Evolutionary conservation across 495 filamentous ascomycete genomes (phyloP), one percentile per base, ranked within the genome.

Genomic region (Durotheca rogersii): DNA sequence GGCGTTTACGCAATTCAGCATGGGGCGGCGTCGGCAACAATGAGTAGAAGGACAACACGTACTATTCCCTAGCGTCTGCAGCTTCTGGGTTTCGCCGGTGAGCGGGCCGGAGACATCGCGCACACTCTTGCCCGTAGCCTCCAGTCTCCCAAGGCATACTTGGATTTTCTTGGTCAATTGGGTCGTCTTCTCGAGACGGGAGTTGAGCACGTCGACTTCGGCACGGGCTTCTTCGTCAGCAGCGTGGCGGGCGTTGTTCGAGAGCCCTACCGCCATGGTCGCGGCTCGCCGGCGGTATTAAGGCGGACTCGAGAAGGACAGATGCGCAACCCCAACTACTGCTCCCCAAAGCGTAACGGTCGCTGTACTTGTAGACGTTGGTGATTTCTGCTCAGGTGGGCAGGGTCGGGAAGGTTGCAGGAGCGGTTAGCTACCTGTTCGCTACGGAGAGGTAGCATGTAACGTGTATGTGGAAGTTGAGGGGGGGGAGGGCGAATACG

Each of bases 81-180:
- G 80, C 29, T 81, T 84, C 67, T 89, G 86, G 1, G 94, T 97
- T 64, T 95, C 94, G 60, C 88, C 90, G 66, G 90, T 90, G 19
- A 97, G 85, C 6, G 94, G 94, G 1, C 90, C 89, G 37, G 95
- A 89, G 7, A 94, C 89, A 51, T 95, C 86, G 49, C 91, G 85
- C 11, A 97, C 90, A 38, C 84, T 89, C 64, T 89, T 88, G 14
- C 90, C 93, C 38, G 87, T 90, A 21, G 84, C 83, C 53, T 96
- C 89, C 9, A 99, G 72, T 58, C 92, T 81, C 21, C 83, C 82
- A 41, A 96, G 76, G 19, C 90, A 94, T 14, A 87, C 84, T 67
- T 90, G 82, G 54, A 99, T 96, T 74, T 94, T 96, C 71, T 90
- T 95, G 21, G 88, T 95, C 60, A 97, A 80, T 47, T 83, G 79